These are phyloP conservation scores for Noccaea bulbosa DNA, from an alignment of 345 rosid species.

Conservation along the genomic window DNA sequence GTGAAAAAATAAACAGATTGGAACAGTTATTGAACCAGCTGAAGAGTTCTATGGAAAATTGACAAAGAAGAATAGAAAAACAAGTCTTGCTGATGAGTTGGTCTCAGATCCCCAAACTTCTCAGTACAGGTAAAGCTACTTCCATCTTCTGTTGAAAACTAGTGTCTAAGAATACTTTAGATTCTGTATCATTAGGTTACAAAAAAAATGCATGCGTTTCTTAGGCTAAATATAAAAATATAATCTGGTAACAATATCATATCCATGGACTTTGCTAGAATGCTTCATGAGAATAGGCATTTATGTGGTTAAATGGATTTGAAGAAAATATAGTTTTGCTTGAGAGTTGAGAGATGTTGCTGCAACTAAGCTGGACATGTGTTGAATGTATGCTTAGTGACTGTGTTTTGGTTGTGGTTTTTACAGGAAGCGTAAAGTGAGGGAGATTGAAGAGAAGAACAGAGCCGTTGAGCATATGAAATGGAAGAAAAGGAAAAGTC, in stretches of 20 bases:
- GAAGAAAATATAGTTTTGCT: neutral
- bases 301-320: too few relatives aligned
- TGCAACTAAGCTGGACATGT: neutral
- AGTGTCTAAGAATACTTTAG: neutral
- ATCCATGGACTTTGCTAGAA: too few relatives aligned
- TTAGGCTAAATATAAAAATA: neutral
- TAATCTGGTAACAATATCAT: too few relatives aligned
- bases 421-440: conserved; percentile 81
- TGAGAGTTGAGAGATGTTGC: neutral
- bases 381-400: conserved; percentile 11
- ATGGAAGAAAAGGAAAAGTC: conserved; percentile 76
- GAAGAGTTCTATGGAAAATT: conserved; percentile 66
- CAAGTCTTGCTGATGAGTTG: conserved; percentile 82
- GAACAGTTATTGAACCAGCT: conserved; percentile 76
- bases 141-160: neutral
- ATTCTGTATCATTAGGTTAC: neutral
- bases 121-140: conserved; percentile 66
- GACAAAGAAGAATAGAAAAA: conserved; percentile 84
- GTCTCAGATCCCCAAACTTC: conserved; percentile 56
- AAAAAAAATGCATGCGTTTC: neutral
- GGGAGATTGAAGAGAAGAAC: conserved; percentile 75
- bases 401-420: conserved; percentile 7
- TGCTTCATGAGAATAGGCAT: too few relatives aligned
- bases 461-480: conserved; percentile 66
- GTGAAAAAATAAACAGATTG: conserved; percentile 58